Percentiles rank a stretch among this genome's conserved stretches.
These are phyloP conservation scores for Diaporthe velutina DNA, from an alignment of 2,329 filamentous ascomycete species.

Conservation along the genomic window DNA sequence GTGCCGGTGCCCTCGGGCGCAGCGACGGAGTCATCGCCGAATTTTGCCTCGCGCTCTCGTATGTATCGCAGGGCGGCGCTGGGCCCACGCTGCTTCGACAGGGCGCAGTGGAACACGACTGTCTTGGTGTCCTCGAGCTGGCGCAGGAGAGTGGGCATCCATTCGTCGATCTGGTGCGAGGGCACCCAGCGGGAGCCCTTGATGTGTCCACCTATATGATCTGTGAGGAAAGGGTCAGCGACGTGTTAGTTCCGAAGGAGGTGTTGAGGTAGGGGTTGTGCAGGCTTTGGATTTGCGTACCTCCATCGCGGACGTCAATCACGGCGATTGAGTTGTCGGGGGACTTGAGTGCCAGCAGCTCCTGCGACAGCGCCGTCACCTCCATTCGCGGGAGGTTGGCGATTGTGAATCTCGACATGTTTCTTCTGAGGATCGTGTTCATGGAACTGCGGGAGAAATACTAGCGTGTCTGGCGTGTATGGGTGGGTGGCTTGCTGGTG, in stretches of 20 bases:
- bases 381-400: conserved; percentile 75
- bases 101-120: conserved; percentile 94
- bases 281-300: conserved; percentile 54
- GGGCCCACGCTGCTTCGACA: conserved; percentile 92
- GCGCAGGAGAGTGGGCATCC: conserved; percentile 85
- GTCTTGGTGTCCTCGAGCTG: conserved; percentile 81
- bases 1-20: conserved; percentile 37
- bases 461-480: neutral
- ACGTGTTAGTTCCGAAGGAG: neutral
- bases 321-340: conserved; percentile 71
- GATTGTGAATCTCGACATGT: conserved; percentile 53
- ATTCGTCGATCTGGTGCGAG: conserved; percentile 77
- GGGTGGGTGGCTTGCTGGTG: neutral
- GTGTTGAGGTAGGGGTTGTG: neutral
- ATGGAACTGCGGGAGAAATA: neutral
- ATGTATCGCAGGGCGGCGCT: conserved; percentile 85
- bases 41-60: conserved; percentile 72
- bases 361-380: conserved; percentile 75
- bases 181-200: conserved; percentile 81
- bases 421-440: conserved; percentile 32
- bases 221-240: conserved; percentile 56
- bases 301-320: conserved; percentile 90
- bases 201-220: conserved; percentile 94
- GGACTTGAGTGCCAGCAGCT: conserved; percentile 67
- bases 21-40: conserved; percentile 45